Evolutionary conservation across 306 rosid genomes (phyloP).

Genomic region (Quercus robur): DNA sequence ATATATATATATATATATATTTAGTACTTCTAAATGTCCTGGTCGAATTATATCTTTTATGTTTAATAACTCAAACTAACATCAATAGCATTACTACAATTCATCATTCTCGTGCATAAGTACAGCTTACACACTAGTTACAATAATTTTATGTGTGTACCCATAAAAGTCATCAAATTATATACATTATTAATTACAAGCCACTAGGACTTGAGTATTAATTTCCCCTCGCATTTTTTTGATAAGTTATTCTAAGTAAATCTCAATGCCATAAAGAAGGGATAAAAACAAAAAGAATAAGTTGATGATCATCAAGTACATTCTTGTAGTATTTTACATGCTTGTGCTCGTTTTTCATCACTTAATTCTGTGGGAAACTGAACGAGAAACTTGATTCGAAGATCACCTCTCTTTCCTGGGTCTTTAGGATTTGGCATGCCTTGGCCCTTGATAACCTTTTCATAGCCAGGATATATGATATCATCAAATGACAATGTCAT

Average conservation of each 20-base stretch:
- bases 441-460: conserved; percentile 62
- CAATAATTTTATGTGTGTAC: too few relatives aligned
- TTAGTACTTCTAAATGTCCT: too few relatives aligned
- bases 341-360: conserved; percentile 55
- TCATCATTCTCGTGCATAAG: too few relatives aligned
- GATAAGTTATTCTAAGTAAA: conserved; percentile 11
- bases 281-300: background rate
- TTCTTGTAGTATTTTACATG: conserved; percentile 50
- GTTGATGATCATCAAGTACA: conserved; percentile 34
- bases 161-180: too few relatives aligned
- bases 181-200: too few relatives aligned
- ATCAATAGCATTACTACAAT: too few relatives aligned
- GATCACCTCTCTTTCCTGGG: conserved; percentile 59
- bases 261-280: background rate
- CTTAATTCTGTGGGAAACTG: conserved; percentile 56
- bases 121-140: too few relatives aligned
- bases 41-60: too few relatives aligned
- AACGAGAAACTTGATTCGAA: conserved; percentile 60
- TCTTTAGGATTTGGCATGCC: conserved; percentile 74
- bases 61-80: too few relatives aligned
- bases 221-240: background rate
- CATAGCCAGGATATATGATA: conserved; percentile 63
- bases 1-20: too few relatives aligned
- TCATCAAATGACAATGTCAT: conserved; percentile 61
- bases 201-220: too few relatives aligned